Evolutionary conservation across 495 filamentous ascomycete genomes (phyloP).

Genomic region (Penicillium coprophilum): DNA sequence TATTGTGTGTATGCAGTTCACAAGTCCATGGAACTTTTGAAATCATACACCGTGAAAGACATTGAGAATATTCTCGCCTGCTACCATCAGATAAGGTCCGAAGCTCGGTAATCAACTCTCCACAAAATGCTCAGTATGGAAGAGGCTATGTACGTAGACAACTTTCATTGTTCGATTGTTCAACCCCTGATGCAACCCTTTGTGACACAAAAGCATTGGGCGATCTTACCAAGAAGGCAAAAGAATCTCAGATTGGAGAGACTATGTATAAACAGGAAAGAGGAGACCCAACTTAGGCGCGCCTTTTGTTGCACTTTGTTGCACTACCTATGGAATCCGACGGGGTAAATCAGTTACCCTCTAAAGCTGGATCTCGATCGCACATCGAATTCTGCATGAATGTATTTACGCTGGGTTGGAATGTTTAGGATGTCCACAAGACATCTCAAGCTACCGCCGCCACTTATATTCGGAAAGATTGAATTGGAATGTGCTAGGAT

Average conservation of each 20-base stretch:
- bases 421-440: too few species aligned
- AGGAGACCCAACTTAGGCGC: constrained; percentile 20
- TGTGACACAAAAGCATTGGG: constrained; percentile 12
- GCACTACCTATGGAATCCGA: constrained; percentile 29
- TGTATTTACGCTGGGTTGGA: too few species aligned
- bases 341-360: not conserved
- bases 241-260: not conserved
- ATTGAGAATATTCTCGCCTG: constrained; percentile 9
- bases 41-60: not conserved
- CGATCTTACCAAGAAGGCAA: constrained; percentile 1
- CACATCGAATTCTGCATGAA: not conserved
- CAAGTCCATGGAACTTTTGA: not conserved
- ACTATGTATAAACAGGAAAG: constrained; percentile 20
- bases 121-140: constrained; percentile 12
- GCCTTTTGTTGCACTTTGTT: constrained; percentile 30
- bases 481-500: too few species aligned
- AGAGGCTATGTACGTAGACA: constrained; percentile 3
- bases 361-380: not conserved
- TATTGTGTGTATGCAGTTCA: constrained; percentile 19
- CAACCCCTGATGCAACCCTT: constrained; percentile 18
- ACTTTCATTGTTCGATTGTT: constrained; percentile 25
- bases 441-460: too few species aligned
- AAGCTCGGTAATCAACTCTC: not conserved
- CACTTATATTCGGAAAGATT: too few species aligned
- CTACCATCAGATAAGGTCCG: constrained; percentile 9